Base-by-base conservation (phyloP, 139 green algal genomes). In the Chlamydomonas incerta region DNA sequence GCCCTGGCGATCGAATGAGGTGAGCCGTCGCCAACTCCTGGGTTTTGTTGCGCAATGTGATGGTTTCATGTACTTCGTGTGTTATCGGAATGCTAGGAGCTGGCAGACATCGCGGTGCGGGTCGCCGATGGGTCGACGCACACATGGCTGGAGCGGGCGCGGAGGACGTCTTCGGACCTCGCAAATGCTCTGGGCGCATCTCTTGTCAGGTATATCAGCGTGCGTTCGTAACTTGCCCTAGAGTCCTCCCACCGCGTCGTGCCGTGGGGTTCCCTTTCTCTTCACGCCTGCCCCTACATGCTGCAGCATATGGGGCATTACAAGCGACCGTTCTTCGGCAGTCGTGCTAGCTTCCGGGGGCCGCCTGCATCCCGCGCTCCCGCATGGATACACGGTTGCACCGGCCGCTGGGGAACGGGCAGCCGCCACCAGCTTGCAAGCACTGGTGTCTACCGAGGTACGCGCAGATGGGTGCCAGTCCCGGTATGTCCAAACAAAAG, bases 291-390 rank as follows among this genome's bases (percentile, higher is more conserved):
- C n/a, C n/a, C 18, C 10, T 47, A 33, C 34, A 1, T 73, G 29
- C 67, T 67, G 14, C 29, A 80, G 72, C n/a, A 67, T 80, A 80
- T 80, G 72, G 72, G 72, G 46, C 8, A 66, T 80, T 29, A 46
- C 72, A 8, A 41, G 29, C 11, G 50, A 80, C 29, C 46, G 62
- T 13, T 80, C 72, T 18, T 47, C 72, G 50, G 72, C 72, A 1
- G 50, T 66, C 6, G 72, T 80, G 31, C 50, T 80, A 29, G 72
- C 72, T 29, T 80, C 72, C 1, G 50, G 72, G n/a, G 72, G 72
- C 31, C 15, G 11, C 50, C n/a, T 80, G 46, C 50, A 29, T 17
- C 17, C 17, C 15, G 28, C 41, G 4, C 72, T 66, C 18, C 72
- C 72, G 0, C 72, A 67, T 17, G 72, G 72, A 0, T 47, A 4